phyloP scores from a whole-genome alignment of 805 yeast species.

The Lipomyces yamadae region DNA sequence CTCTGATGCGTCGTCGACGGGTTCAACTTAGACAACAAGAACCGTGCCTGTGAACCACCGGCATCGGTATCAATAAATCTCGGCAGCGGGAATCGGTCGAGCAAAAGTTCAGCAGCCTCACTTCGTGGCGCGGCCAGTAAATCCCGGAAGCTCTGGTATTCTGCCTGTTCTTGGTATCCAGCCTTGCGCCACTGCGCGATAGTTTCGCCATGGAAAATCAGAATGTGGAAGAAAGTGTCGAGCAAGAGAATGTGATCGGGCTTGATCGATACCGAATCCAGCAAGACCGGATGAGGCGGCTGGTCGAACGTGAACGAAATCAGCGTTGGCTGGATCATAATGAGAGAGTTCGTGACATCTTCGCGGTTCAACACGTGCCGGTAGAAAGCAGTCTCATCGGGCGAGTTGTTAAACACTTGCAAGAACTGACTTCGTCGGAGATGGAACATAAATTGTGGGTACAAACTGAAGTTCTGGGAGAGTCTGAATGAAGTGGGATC shows the following conservation, averaged over 20 bases:
- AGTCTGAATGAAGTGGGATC: conserved; percentile 81
- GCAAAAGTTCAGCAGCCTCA: conserved; percentile 89
- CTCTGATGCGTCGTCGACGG: conserved; percentile 86
- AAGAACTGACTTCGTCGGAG: conserved; percentile 94
- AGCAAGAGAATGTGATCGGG: conserved; percentile 85
- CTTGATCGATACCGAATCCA: conserved; percentile 90
- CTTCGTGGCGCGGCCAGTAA: conserved; percentile 85
- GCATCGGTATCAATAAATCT: conserved; percentile 97
- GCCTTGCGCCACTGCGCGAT: conserved; percentile 96
- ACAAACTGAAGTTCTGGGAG: conserved; percentile 79
- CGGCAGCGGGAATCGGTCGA: conserved; percentile 96
- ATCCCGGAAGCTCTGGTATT: conserved; percentile 83
- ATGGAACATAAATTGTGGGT: conserved; percentile 95
- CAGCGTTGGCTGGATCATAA: conserved; percentile 97
- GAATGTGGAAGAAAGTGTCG: conserved; percentile 95
- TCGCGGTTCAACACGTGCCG: conserved; percentile 90
- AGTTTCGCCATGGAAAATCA: conserved; percentile 92
- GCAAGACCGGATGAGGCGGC: conserved; percentile 86
- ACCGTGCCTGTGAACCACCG: conserved; percentile 98
- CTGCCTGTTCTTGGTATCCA: conserved; percentile 90
- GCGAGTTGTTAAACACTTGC: conserved; percentile 96
- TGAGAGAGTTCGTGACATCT: conserved; percentile 88
- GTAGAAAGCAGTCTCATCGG: conserved; percentile 97
- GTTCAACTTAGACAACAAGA: conserved; percentile 89
- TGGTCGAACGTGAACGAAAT: conserved; percentile 81